phyloP scores from a whole-genome alignment of 305 asterid genomes.

The Andrographis paniculata region DNA sequence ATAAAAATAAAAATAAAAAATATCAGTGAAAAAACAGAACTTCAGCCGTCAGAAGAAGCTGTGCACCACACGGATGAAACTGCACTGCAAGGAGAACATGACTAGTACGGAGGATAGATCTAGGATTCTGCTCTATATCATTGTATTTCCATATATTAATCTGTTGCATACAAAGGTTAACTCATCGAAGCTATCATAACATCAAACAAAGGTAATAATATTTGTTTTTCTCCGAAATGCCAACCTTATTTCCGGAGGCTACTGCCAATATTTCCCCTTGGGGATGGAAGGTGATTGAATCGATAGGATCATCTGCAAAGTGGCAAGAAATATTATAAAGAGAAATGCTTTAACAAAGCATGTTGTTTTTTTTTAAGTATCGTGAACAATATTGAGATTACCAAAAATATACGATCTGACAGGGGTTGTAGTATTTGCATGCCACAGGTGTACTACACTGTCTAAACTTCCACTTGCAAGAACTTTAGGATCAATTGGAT shows the following conservation, averaged over 20 bases:
- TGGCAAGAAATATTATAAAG: conserved; percentile 17
- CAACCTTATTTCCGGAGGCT: conserved; percentile 97
- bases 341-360: conserved; percentile 13
- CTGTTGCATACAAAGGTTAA: conserved; percentile 43
- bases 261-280: conserved; percentile 92
- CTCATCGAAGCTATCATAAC: conserved; percentile 16
- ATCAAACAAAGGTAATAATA: conserved; percentile 16
- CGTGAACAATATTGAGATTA: conserved; percentile 41
- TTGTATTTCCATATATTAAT: conserved; percentile 90
- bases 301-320: conserved; percentile 83
- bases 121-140: conserved; percentile 76
- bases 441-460: conserved; percentile 94
- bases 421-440: conserved; percentile 77
- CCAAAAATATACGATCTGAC: conserved; percentile 91
- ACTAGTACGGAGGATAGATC: conserved; percentile 77
- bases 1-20: conserved; percentile 17
- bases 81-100: conserved; percentile 97
- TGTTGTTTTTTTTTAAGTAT: no score
- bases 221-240: conserved; percentile 19
- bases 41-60: conserved; percentile 94
- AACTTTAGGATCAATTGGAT: conserved; percentile 75
- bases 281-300: conserved; percentile 96
- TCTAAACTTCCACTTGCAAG: conserved; percentile 99
- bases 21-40: conserved; percentile 38
- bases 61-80: conserved; percentile 92